Base-by-base conservation (phyloP, 2,329 filamentous ascomycete genomes). In the Penicillium carneum region DNA sequence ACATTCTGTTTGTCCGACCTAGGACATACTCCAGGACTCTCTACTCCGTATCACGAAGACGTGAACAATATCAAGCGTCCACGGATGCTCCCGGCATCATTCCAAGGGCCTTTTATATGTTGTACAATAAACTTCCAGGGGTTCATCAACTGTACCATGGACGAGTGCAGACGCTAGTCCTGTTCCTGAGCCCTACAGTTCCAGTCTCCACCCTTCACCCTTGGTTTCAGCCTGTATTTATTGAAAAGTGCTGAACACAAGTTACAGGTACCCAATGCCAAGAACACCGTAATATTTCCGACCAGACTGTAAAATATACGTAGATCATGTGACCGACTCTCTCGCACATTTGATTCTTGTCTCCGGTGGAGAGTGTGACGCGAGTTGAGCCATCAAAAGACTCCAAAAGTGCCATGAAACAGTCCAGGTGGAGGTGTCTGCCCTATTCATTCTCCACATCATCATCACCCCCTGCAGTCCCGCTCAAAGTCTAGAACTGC, bases 161-260 rank as follows among this genome's bases (percentile, higher is more conserved):
- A 33, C n/a, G 11, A 46, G 29, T 20, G 20, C 23, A 36, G 47
- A 55, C 71, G 63, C 71, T 73, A 73, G 55, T 38, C 71, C 72
- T 73, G 72, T 74, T 74, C 72, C 72, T 74, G 71, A 65, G 45
- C 42, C 16, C 26, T 48, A 26, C 18, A 48, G 57, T 53, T 63
- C 33, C 33, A 52, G 45, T 59, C 57, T 51, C 66, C 68, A 69
- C 62, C 11, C 9, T 4, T 49, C 43, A 49, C 55, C 62, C 65
- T 57, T 60, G 61, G 60, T 66, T 57, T 34, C n/a, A 45, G 18
- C 46, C 18, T 18, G 58, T 52, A 52, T 42, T 26, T 36, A 11
- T 39, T 29, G 38, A 61, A 50, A 48, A 9, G 10, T 10, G 2
- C n/a, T 3, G 14, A 38, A 61, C 50, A 33, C 31, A 36, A 6